Base-by-base conservation (phyloP, 2,329 filamentous ascomycete genomes). In the Ascochyta viciae-villosae region DNA sequence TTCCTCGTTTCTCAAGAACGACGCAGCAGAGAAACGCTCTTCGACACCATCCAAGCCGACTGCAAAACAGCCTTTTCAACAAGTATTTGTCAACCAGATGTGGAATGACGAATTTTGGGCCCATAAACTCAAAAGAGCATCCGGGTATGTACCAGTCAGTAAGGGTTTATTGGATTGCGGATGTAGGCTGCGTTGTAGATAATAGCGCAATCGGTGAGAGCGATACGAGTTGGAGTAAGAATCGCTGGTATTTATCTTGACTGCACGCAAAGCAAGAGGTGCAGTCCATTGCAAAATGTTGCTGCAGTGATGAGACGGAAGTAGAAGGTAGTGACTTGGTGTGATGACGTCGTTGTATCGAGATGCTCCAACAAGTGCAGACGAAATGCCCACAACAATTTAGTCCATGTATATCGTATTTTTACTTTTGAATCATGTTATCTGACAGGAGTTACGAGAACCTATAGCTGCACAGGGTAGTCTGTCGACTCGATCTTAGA, bases 401-500 rank as follows among this genome's bases (percentile, higher is more conserved):
- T 16, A 8, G 6, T 35, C 16, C 15, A 35, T 35, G 15, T 35
- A 10, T 5, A 10, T 35, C 15, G 1, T 8, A 35, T 35, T 7
- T 34, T 35, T 16, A 2, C 33, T 9, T 16, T 35, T 8, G n/a
- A 35, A 35, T 8, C 2, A 9, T 3, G 10, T 2, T 16, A 35
- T n/a, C 33, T 35, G 7, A 34, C 15, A 6, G 15, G 33, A n/a
- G n/a, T 9, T 12, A 13, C 29, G 7, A 37, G 13, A 8, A 16
- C 31, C 50, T 60, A 74, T 41, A 75, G 50, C 47, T 70, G 66
- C 6, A 67, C 67, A 5, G 73, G 73, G 46, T 66, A 75, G 24
- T 73, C 64, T 3, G 64, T 62, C 24, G 71, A 85, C 81, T 90
- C 87, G 70, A 90, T 89, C 73, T 83, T 82, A 61, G 87, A 81